Evolutionary conservation across 2,329 filamentous ascomycete genomes (phyloP).

Genomic region (Cercospora zeina): DNA sequence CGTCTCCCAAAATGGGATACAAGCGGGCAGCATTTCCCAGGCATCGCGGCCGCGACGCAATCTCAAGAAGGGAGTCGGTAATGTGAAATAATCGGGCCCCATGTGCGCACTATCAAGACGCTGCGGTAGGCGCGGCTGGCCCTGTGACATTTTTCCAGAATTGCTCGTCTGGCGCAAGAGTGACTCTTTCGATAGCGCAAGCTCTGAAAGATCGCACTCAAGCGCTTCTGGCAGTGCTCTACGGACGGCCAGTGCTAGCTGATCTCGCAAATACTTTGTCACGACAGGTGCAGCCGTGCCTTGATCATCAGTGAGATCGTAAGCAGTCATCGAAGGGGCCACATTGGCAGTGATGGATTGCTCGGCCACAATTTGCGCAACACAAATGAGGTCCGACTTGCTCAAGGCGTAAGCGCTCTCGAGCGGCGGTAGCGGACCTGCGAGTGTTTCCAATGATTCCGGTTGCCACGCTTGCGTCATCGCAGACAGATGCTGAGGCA

Average conservation of each 20-base stretch:
- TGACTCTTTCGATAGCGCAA: slow-evolving; percentile 35
- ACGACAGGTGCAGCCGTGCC: not conserved
- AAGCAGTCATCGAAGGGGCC: not conserved
- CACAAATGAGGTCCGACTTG: slow-evolving; percentile 37
- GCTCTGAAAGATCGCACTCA: slow-evolving; percentile 32
- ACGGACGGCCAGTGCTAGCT: slow-evolving; percentile 5
- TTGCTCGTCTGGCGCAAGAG: slow-evolving; percentile 21
- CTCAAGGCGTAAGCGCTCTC: slow-evolving; percentile 29
- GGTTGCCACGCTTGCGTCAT: not conserved
- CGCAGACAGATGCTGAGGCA: not conserved
- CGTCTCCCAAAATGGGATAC: slow-evolving; percentile 78
- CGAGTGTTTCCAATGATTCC: slow-evolving; percentile 17
- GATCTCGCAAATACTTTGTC: slow-evolving; percentile 7
- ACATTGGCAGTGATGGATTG: slow-evolving; percentile 28
- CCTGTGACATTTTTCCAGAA: slow-evolving; percentile 28
- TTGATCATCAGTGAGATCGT: not conserved
- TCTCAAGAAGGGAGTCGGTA: slow-evolving; percentile 70
- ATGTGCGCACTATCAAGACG: slow-evolving; percentile 33
- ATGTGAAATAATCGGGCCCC: slow-evolving; percentile 55
- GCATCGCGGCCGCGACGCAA: slow-evolving; percentile 68
- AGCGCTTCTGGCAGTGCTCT: slow-evolving; percentile 24
- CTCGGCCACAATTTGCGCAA: slow-evolving; percentile 41
- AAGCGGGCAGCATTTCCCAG: slow-evolving; percentile 72
- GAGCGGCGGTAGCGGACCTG: slow-evolving; percentile 15
- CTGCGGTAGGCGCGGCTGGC: slow-evolving; percentile 37